phyloP scores from a whole-genome alignment of 1,139 yeast species.

The Kazachstania sp. region DNA sequence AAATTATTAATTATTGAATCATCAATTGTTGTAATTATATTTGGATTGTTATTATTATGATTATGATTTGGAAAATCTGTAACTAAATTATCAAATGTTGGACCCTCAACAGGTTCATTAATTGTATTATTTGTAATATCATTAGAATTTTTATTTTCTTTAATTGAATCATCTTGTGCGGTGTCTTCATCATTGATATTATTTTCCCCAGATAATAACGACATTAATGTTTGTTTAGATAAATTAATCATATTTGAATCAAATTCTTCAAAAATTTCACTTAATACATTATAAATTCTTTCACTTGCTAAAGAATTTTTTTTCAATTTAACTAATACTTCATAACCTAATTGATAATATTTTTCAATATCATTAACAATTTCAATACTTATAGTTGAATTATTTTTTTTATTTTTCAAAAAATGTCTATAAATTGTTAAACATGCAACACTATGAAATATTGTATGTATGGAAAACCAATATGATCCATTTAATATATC shows the following conservation, averaged over 20 bases:
- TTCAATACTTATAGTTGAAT: neutral
- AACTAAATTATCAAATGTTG: too few relatives aligned
- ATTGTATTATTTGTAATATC: too few relatives aligned
- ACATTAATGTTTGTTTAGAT: conserved; percentile 6
- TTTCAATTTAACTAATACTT: conserved; percentile 37
- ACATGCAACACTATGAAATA: conserved; percentile 79
- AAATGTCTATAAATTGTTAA: conserved; percentile 58
- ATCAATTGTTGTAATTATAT: neutral
- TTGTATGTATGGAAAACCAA: conserved; percentile 84
- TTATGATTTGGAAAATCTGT: too few relatives aligned
- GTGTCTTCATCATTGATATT: neutral
- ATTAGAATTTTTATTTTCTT: too few relatives aligned
- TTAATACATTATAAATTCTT: conserved; percentile 65
- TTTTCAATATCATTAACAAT: conserved; percentile 23
- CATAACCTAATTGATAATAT: conserved; percentile 62
- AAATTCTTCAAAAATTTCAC: conserved; percentile 53
- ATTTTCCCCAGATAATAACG: neutral
- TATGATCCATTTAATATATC: conserved; percentile 72
- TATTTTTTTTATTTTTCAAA: conserved; percentile 20
- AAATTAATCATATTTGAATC: conserved; percentile 12
- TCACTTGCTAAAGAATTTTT: conserved; percentile 58
- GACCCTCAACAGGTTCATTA: too few relatives aligned
- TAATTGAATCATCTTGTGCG: too few relatives aligned
- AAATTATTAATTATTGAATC: neutral
- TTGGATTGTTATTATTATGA: too few relatives aligned